Evolutionary conservation across 179 eudicot genomes (phyloP).

Genomic region (Carnegiea gigantea): DNA sequence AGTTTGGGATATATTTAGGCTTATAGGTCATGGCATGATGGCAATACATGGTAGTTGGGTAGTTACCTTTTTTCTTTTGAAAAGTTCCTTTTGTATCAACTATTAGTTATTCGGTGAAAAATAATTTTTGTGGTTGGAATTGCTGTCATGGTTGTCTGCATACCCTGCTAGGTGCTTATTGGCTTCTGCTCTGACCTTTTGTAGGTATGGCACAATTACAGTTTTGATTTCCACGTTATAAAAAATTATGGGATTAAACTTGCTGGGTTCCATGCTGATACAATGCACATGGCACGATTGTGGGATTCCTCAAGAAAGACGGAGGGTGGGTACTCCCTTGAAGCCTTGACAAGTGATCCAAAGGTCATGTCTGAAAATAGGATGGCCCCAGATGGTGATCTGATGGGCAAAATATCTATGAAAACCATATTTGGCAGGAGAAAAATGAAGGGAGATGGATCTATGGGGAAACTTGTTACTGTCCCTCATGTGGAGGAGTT

Average conservation of each 20-base stretch:
- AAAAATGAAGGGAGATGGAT: slow-evolving; percentile 81
- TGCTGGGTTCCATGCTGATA: slow-evolving; percentile 94
- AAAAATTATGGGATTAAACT: slow-evolving; percentile 78
- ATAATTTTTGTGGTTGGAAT: neutral
- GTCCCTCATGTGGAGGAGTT: slow-evolving; percentile 84
- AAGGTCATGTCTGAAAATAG: slow-evolving; percentile 51
- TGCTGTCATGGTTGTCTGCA: neutral
- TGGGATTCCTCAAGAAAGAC: slow-evolving; percentile 90
- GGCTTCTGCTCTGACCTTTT: slow-evolving; percentile 22
- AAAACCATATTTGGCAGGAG: slow-evolving; percentile 85
- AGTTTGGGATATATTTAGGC: neutral
- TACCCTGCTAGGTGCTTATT: slow-evolving; percentile 14
- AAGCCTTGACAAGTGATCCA: slow-evolving; percentile 78
- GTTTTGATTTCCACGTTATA: slow-evolving; percentile 92
- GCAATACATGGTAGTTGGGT: neutral
- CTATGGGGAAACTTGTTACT: slow-evolving; percentile 64
- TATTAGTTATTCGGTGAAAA: neutral
- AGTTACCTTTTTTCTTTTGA: neutral
- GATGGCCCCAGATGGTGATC: slow-evolving; percentile 36
- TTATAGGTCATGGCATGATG: neutral
- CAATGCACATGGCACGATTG: slow-evolving; percentile 99
- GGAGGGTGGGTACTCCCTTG: slow-evolving; percentile 92
- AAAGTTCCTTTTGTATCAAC: too few species aligned
- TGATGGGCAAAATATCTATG: slow-evolving; percentile 86
- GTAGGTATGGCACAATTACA: slow-evolving; percentile 99